Evolutionary conservation across 106 monocot genomes (phyloP).

Genomic region (Dioscorea dumetorum): DNA sequence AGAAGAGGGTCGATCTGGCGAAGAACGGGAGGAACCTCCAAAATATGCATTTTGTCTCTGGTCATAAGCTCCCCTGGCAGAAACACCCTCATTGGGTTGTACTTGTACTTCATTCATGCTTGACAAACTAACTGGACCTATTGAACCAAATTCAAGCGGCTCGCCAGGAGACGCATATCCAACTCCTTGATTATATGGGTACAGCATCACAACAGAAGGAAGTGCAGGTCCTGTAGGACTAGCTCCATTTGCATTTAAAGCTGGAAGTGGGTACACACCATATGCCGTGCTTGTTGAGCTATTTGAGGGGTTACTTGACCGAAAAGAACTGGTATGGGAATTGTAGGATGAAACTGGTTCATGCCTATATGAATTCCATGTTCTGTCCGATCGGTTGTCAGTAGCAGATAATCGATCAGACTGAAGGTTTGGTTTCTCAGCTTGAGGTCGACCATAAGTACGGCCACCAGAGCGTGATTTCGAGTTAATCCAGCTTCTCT

Average conservation of each 20-base stretch:
- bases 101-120: conserved; percentile 16
- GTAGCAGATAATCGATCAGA: conserved; percentile 15
- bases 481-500: conserved; percentile 54
- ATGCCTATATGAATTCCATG: conserved; percentile 29
- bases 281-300: conserved; percentile 25
- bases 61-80: conserved; percentile 25
- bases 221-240: conserved; percentile 6
- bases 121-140: conserved; percentile 31
- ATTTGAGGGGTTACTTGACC: conserved; percentile 16
- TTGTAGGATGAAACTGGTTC: conserved; percentile 20
- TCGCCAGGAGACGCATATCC: conserved; percentile 28
- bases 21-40: conserved; percentile 31
- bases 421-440: conserved; percentile 32
- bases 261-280: conserved; percentile 32
- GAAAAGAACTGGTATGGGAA: conserved; percentile 18
- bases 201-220: conserved; percentile 51
- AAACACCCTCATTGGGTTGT: conserved; percentile 15
- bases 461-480: conserved; percentile 36
- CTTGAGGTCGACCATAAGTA: conserved; percentile 25
- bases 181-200: conserved; percentile 37
- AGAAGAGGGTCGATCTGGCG: conserved; percentile 61
- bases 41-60: conserved; percentile 28
- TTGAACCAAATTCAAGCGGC: conserved; percentile 65
- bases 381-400: conserved; percentile 27
- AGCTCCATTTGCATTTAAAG: conserved; percentile 27